Percentiles rank a stretch among this genome's conserved stretches.
Conservation (phyloP, 164 flowering plant genomes). For the Tinospora cordifolia region DNA sequence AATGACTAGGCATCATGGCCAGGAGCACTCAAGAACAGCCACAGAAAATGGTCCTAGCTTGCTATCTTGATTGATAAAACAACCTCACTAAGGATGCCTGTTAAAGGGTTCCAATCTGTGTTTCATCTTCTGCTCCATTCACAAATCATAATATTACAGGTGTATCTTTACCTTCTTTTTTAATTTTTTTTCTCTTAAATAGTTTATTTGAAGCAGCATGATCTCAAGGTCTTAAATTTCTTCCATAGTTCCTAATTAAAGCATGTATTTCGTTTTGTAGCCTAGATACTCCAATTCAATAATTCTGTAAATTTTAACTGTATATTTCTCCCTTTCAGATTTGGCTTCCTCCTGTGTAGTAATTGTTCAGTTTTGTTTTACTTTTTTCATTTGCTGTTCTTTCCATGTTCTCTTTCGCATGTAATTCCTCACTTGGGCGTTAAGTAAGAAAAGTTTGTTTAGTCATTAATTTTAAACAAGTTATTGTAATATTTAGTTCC, state of each 20-base stretch:
- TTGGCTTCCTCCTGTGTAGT: background rate
- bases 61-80: constrained; percentile 40
- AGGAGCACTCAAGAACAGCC: constrained; percentile 55
- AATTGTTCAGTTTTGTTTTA: too few relatives aligned
- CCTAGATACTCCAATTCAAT: background rate
- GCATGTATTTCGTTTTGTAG: constrained; percentile 4
- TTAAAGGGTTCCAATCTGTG: background rate
- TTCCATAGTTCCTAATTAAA: background rate
- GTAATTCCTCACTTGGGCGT: too few relatives aligned
- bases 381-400: too few relatives aligned
- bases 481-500: too few relatives aligned
- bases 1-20: constrained; percentile 50
- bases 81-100: background rate
- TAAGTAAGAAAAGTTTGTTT: too few relatives aligned
- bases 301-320: constrained; percentile 5
- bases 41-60: constrained; percentile 79
- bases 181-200: background rate
- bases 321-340: background rate
- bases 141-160: background rate
- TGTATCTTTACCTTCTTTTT: too few relatives aligned
- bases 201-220: background rate
- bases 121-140: background rate
- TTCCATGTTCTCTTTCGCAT: too few relatives aligned
- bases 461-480: too few relatives aligned
- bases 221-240: background rate